Evolutionary conservation across 225 moss, liverwort and hornwort species (phyloP), one percentile per base, ranked within the genome.

Genomic region (Lunularia cruciata): DNA sequence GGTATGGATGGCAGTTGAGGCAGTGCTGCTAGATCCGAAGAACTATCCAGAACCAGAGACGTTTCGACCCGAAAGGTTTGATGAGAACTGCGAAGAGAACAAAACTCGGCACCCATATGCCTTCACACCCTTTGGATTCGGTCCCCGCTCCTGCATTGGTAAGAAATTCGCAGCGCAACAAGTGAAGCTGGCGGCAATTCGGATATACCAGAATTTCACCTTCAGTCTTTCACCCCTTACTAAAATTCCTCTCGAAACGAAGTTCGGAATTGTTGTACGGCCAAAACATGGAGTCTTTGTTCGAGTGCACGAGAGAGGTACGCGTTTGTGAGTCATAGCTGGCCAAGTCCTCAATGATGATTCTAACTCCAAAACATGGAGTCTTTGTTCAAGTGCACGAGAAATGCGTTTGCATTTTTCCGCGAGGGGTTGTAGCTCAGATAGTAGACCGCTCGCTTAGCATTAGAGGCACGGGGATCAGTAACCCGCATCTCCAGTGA

Each of bases 1-100:
- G 59, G 66, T 78, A 57, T 78, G 78, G 78, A 58, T 78, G 67
- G 78, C 58, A 13, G n/a, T 73, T 3, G 60, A 67, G 27, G 78
- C 73, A 1, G 13, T 67, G 6, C 58, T 57, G 8, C 37, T 57
- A 8, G 57, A 73, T 42, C 73, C 73, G 25, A 68, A 73, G 25
- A 39, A 78, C 72, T 78, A 60, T 30, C 73, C 73, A 23, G 36
- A 68, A 3, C 78, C 78, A 14, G 58, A 67, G 20, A 49, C 47
- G 13, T 78, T 78, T 54, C 47, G 73, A 19, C 78, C 78, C 0
- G 78, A 78, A 51, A 59, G 78, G 13, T 78, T 67, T 20, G 78
- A 73, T 22, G 37, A 47, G 33, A 68, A 73, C 18, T 28, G 60
- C 25, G 72, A 78, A 25, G 78, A 78, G 36, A 8, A 13, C 19